These are phyloP conservation scores for Lactarius evosmus DNA, from an alignment of 768 basidiomycete species.

Conservation along the genomic window DNA sequence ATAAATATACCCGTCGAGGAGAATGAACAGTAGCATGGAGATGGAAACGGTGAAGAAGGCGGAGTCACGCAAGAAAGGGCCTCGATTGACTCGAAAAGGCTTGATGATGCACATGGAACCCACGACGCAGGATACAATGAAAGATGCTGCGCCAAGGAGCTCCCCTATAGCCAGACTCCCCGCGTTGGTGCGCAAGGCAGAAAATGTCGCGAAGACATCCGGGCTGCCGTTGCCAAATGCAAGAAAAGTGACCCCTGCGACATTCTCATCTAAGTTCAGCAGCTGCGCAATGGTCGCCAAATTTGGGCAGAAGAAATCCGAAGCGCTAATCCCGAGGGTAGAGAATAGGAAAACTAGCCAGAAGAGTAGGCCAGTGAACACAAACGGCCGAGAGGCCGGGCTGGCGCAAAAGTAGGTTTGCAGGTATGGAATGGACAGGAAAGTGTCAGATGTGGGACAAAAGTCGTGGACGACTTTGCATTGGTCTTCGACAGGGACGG, in stretches of 20 bases:
- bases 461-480: constrained; percentile 57
- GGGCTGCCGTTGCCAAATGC: constrained; percentile 98
- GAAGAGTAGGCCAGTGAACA: constrained; percentile 60
- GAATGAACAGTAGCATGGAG: constrained; percentile 64
- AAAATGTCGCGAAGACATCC: constrained; percentile 94
- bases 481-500: constrained; percentile 51
- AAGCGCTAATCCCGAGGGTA: constrained; percentile 89
- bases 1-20: constrained; percentile 71
- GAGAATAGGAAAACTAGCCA: constrained; percentile 95
- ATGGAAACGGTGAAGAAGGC: constrained; percentile 91
- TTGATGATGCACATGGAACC: constrained; percentile 98
- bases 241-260: constrained; percentile 94
- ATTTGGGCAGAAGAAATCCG: constrained; percentile 98
- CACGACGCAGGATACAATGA: constrained; percentile 94
- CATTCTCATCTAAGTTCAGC: constrained; percentile 85
- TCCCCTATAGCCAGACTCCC: constrained; percentile 93
- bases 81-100: constrained; percentile 79
- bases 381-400: constrained; percentile 49
- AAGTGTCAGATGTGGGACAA: constrained; percentile 60
- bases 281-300: constrained; percentile 83
- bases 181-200: constrained; percentile 81
- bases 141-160: constrained; percentile 89
- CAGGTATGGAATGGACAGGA: constrained; percentile 70
- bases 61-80: constrained; percentile 88
- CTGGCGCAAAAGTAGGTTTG: constrained; percentile 68